Conservation (phyloP, 1,139 yeast species). For the Saccharomyces hybrid region DNA sequence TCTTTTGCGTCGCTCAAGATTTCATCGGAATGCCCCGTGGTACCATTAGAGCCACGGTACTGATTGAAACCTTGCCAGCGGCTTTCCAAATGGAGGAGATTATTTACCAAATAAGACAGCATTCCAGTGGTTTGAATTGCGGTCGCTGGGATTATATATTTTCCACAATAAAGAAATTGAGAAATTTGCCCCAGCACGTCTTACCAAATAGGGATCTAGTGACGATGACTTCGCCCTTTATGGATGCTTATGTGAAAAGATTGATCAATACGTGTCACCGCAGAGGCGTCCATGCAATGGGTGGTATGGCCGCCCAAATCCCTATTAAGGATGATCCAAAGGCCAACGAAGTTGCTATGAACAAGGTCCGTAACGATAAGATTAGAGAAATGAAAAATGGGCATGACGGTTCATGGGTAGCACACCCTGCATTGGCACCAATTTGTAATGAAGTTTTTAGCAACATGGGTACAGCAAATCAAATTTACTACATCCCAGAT, state of each 20-base stretch:
- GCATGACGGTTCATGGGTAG: slow-evolving; percentile 80
- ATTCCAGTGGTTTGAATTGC: slow-evolving; percentile 59
- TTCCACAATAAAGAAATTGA: slow-evolving; percentile 53
- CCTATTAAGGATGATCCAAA: slow-evolving; percentile 58
- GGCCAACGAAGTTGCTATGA: slow-evolving; percentile 53
- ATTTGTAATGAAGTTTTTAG: slow-evolving; percentile 63
- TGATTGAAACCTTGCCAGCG: slow-evolving; percentile 61
- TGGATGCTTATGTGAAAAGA: slow-evolving; percentile 59
- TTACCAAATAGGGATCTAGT: slow-evolving; percentile 63
- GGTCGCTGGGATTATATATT: slow-evolving; percentile 70
- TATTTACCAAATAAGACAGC: slow-evolving; percentile 54
- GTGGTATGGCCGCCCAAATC: slow-evolving; percentile 75
- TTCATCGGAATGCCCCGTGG: slow-evolving; percentile 54
- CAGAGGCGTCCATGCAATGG: slow-evolving; percentile 68
- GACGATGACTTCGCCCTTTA: slow-evolving; percentile 65
- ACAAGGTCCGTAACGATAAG: slow-evolving; percentile 58
- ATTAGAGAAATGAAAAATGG: slow-evolving; percentile 64
- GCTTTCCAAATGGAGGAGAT: slow-evolving; percentile 66
- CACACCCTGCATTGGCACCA: slow-evolving; percentile 70
- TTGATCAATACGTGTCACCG: slow-evolving; percentile 57
- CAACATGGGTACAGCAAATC: slow-evolving; percentile 75
- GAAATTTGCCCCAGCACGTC: slow-evolving; percentile 49
- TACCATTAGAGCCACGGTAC: slow-evolving; percentile 59
- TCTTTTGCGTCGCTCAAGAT: slow-evolving; percentile 61
- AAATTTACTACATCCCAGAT: slow-evolving; percentile 45